These are phyloP conservation scores for Flaveria linearis DNA, from an alignment of 129 eudicot species.

Conservation along the genomic window DNA sequence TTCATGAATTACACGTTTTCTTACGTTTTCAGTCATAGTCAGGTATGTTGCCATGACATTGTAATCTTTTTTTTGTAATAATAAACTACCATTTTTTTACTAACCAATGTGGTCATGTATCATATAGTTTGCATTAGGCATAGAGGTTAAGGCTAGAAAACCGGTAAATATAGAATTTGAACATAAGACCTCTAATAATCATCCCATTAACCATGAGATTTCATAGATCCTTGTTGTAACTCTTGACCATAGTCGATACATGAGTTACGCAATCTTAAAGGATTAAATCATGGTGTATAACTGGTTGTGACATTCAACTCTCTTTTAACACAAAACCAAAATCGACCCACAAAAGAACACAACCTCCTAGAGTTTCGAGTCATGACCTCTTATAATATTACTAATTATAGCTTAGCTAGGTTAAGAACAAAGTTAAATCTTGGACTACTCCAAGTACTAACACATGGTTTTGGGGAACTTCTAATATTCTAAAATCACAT, in stretches of 20 bases:
- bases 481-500: conserved; percentile 55
- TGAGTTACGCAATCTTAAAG: not conserved
- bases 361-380: conserved; percentile 46
- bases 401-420: conserved; percentile 28
- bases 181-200: not conserved
- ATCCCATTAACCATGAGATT: not conserved
- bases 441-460: conserved; percentile 55
- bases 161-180: no score
- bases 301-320: not conserved
- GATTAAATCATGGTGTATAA: not conserved
- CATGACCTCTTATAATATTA: not conserved
- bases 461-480: conserved; percentile 42
- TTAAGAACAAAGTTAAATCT: conserved; percentile 56
- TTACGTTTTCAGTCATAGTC: no score
- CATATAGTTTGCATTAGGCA: not conserved
- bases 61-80: not conserved
- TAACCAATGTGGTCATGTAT: no score
- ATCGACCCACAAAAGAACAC: conserved; percentile 24
- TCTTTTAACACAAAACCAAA: not conserved
- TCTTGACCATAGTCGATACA: not conserved
- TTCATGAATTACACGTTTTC: not conserved
- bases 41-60: not conserved
- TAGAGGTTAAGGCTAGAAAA: not conserved
- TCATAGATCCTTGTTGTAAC: not conserved
- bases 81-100: no score